Evolutionary conservation across 331 rosid genomes (phyloP).

Genomic region (Dryas integrifolia): DNA sequence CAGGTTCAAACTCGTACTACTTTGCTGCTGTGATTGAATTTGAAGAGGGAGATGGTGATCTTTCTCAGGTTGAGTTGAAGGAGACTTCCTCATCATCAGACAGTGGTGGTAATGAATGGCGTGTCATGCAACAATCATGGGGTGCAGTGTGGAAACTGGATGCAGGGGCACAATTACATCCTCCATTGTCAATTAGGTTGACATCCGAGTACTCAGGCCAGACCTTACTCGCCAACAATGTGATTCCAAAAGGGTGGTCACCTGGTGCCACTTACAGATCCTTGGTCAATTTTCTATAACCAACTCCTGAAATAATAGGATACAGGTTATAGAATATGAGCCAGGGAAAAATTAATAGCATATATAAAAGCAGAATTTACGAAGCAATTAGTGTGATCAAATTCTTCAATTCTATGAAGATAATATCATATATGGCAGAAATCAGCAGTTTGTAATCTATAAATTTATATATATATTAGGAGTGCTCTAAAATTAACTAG

Average conservation of each 20-base stretch:
- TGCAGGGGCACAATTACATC: constrained; percentile 28
- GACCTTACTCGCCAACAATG: constrained; percentile 39
- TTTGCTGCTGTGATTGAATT: constrained; percentile 36
- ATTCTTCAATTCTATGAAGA: neutral
- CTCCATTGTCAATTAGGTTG: constrained; percentile 38
- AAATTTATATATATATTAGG: too few species aligned
- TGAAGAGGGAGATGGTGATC: constrained; percentile 50
- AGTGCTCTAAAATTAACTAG: too few species aligned
- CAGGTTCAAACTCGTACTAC: constrained; percentile 39
- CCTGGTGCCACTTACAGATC: constrained; percentile 44
- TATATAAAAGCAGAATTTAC: too few species aligned
- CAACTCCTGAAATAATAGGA: neutral
- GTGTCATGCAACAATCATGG: constrained; percentile 46
- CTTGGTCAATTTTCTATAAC: constrained; percentile 31
- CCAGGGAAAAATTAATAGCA: neutral
- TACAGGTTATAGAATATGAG: neutral
- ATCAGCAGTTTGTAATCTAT: neutral
- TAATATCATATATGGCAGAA: neutral
- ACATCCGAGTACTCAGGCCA: constrained; percentile 36
- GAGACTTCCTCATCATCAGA: constrained; percentile 19
- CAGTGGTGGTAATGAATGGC: constrained; percentile 26
- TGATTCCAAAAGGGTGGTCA: constrained; percentile 43
- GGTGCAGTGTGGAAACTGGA: constrained; percentile 57
- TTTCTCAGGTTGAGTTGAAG: constrained; percentile 32
- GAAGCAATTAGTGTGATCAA: neutral